phyloP scores from a whole-genome alignment of 1,139 yeast species.

The Blastobotrys proliferans region DNA sequence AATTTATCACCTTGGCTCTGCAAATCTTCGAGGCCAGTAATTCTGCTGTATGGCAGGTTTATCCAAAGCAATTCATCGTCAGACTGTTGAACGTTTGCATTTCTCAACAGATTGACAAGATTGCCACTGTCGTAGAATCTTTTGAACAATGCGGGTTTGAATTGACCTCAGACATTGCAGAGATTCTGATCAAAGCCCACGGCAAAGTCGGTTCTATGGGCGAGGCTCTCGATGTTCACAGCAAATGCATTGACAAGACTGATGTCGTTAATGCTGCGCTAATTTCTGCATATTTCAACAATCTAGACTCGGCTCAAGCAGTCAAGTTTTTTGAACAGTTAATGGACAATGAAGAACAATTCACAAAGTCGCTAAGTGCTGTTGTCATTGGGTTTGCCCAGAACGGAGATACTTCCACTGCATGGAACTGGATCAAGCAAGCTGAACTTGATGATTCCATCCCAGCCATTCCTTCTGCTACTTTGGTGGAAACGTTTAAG shows the following conservation, averaged over 20 bases:
- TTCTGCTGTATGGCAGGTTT: conserved; percentile 23
- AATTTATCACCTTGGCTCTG: conserved; percentile 28
- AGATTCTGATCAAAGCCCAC: conserved; percentile 5
- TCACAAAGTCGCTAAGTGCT: conserved; percentile 1
- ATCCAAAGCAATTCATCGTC: conserved; percentile 18
- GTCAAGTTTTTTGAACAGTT: conserved; percentile 28
- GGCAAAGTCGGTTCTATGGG: conserved; percentile 9
- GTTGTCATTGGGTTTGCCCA: conserved; percentile 32
- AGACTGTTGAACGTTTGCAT: conserved; percentile 22
- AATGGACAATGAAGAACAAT: conserved; percentile 1
- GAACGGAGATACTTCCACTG: conserved; percentile 28
- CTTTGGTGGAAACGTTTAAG: conserved; percentile 24
- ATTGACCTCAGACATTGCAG: not conserved
- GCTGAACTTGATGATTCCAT: conserved; percentile 25
- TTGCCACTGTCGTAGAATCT: conserved; percentile 11
- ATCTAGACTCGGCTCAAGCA: conserved; percentile 27
- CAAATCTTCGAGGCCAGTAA: conserved; percentile 30
- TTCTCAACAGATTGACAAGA: conserved; percentile 14
- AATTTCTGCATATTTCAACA: conserved; percentile 31
- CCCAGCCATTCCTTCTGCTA: conserved; percentile 18
- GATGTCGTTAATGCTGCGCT: conserved; percentile 29
- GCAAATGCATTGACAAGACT: conserved; percentile 3
- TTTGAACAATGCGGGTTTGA: conserved; percentile 10
- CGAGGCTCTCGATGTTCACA: conserved; percentile 11
- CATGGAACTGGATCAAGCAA: conserved; percentile 35